These are phyloP conservation scores for Gynostemma pentaphyllum DNA, from an alignment of 306 rosid species.

Conservation along the genomic window DNA sequence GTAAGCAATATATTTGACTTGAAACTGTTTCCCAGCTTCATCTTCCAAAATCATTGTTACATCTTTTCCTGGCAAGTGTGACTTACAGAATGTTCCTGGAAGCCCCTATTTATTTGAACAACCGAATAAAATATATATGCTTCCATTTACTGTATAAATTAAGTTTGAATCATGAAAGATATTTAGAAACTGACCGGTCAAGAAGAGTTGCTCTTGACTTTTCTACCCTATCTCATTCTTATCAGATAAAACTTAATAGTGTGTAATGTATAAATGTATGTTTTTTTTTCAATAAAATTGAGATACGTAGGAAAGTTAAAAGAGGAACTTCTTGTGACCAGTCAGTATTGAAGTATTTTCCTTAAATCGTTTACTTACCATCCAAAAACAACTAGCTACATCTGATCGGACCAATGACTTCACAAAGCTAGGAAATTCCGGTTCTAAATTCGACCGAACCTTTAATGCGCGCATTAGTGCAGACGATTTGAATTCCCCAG, in stretches of 20 bases:
- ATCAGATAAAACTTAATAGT: too few relatives aligned
- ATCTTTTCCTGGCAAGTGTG: constrained; percentile 57
- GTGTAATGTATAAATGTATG: too few relatives aligned
- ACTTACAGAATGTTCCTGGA: constrained; percentile 65
- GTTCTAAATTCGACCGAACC: constrained; percentile 34
- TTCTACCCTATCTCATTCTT: too few relatives aligned
- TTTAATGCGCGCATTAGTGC: constrained; percentile 66
- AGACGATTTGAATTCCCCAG: constrained; percentile 61
- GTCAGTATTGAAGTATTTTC: too few relatives aligned
- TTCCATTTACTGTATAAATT: background rate
- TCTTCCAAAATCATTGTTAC: constrained; percentile 56
- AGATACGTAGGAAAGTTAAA: too few relatives aligned
- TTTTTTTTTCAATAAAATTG: too few relatives aligned
- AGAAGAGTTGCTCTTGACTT: too few relatives aligned
- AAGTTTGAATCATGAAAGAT: too few relatives aligned
- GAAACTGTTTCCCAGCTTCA: constrained; percentile 56
- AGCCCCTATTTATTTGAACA: constrained; percentile 42
- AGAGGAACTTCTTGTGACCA: too few relatives aligned
- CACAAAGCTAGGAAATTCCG: constrained; percentile 64
- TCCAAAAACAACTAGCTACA: constrained; percentile 83
- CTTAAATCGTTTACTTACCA: too few relatives aligned
- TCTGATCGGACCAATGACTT: constrained; percentile 84
- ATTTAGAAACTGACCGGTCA: too few relatives aligned
- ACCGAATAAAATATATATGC: background rate
- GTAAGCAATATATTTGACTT: constrained; percentile 59